A percentile compares a stretch with the other conserved stretches of the same genome.
Conservation (phyloP, 345 rosid species). For the Citrus mangshanensis region DNA sequence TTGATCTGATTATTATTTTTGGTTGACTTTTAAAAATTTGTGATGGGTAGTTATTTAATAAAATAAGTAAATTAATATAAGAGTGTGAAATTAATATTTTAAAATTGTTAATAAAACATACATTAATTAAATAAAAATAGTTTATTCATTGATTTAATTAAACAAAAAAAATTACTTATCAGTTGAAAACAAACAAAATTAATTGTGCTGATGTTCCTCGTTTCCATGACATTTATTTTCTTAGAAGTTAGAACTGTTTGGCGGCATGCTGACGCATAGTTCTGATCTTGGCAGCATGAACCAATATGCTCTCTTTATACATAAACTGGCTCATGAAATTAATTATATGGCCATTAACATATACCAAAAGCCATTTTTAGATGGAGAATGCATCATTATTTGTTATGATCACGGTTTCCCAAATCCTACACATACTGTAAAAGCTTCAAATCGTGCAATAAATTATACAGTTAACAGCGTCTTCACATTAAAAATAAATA, state of each 20-base stretch:
- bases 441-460: background rate
- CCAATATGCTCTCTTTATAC: background rate
- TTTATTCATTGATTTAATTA: too few relatives aligned
- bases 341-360: background rate
- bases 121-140: too few relatives aligned
- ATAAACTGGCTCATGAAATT: background rate
- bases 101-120: too few relatives aligned
- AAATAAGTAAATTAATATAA: too few relatives aligned
- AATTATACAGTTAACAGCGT: rapidly evolving
- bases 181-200: too few relatives aligned
- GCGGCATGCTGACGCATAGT: background rate
- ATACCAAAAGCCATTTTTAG: background rate
- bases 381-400: background rate
- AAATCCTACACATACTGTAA: too few relatives aligned
- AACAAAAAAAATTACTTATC: too few relatives aligned
- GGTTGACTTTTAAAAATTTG: too few relatives aligned
- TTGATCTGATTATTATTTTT: too few relatives aligned
- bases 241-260: background rate
- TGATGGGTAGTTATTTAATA: too few relatives aligned
- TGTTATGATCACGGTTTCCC: background rate
- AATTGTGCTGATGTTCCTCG: background rate
- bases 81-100: too few relatives aligned
- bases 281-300: background rate
- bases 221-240: background rate
- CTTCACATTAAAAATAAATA: rapidly evolving